Evolutionary conservation across 441 rosid species (phyloP).

Genomic region (Kokia cookei): DNA sequence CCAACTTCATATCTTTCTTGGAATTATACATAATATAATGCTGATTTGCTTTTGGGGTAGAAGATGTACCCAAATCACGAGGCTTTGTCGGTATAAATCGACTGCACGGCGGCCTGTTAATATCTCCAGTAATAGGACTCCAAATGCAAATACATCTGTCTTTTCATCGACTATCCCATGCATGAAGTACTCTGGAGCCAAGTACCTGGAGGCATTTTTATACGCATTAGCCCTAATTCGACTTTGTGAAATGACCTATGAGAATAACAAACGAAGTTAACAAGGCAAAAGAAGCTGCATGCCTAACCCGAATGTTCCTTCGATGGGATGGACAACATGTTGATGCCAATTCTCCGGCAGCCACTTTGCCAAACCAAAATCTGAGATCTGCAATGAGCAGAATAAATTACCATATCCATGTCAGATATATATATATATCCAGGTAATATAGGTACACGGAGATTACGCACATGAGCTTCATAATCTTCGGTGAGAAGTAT

Average conservation of each 20-base stretch:
- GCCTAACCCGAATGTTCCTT: too few relatives aligned
- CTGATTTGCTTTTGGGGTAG: neutral
- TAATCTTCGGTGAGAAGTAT: too few relatives aligned
- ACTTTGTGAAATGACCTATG: neutral
- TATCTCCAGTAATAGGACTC: conserved; percentile 75
- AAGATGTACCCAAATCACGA: conserved; percentile 69
- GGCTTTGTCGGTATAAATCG: conserved; percentile 62
- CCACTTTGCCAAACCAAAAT: too few relatives aligned
- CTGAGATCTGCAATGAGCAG: too few relatives aligned
- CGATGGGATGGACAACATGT: too few relatives aligned
- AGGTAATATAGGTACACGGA: too few relatives aligned
- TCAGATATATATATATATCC: too few relatives aligned
- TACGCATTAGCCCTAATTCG: neutral
- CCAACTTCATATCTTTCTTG: neutral
- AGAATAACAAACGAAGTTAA: neutral
- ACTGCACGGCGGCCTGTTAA: conserved; percentile 84
- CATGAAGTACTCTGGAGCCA: conserved; percentile 92
- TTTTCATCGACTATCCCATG: conserved; percentile 78
- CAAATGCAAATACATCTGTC: conserved; percentile 78
- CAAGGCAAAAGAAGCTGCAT: neutral
- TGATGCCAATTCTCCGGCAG: too few relatives aligned
- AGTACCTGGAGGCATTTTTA: conserved; percentile 36
- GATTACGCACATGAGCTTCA: neutral
- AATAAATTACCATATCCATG: too few relatives aligned
- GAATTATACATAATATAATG: neutral